These are phyloP conservation scores for Rhododendron williamsianum DNA, from an alignment of 148 eudicot genomes.

Conservation along the genomic window DNA sequence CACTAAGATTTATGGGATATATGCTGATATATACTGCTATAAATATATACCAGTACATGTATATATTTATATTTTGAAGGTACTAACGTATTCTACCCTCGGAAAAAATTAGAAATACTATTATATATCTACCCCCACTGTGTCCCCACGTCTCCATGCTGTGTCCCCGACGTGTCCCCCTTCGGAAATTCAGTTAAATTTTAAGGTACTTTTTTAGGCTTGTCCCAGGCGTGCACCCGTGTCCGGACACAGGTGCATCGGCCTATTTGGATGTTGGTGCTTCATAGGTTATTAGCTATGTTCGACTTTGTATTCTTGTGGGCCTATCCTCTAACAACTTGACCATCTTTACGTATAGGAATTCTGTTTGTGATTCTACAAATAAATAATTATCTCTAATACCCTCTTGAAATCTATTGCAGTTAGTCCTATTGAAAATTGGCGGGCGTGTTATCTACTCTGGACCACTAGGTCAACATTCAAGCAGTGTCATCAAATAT, in stretches of 20 bases:
- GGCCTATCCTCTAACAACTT: background rate
- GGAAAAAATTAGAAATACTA: too few species aligned
- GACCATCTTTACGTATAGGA: background rate
- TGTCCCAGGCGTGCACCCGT: background rate
- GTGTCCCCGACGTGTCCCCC: background rate
- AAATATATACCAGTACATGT: background rate
- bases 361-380: background rate
- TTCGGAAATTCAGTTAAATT: background rate
- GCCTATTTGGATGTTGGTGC: background rate
- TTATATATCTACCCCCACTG: background rate
- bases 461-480: constrained; percentile 67
- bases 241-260: background rate
- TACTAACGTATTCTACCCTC: background rate
- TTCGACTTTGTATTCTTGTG: background rate
- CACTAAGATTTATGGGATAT: background rate
- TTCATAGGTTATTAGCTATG: background rate
- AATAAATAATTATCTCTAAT: background rate
- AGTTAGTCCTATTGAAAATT: constrained; percentile 65
- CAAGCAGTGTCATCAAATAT: constrained; percentile 53
- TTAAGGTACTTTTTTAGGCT: background rate
- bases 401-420: constrained; percentile 16
- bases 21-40: background rate
- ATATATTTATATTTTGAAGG: background rate
- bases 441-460: constrained; percentile 72
- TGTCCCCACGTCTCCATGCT: background rate